Conservation (phyloP, 139 green algal species). For the Mesotaenium endlicherianum region DNA sequence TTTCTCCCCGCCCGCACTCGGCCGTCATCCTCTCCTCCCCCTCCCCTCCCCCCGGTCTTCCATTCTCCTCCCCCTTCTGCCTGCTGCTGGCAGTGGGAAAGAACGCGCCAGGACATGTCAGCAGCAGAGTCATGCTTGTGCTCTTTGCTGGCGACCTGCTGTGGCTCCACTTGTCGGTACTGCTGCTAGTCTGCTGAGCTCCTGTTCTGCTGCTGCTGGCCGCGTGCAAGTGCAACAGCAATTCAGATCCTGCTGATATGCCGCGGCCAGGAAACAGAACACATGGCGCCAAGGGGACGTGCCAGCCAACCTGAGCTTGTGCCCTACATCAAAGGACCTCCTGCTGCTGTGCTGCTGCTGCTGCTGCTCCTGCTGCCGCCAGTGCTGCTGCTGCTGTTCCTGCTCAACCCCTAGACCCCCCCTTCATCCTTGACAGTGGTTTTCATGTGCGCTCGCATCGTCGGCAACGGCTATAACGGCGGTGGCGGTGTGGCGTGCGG, state of each 20-base stretch:
- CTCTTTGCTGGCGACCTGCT: too few species aligned
- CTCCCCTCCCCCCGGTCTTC: constrained; percentile 34
- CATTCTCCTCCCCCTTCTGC: not conserved
- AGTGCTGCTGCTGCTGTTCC: not conserved
- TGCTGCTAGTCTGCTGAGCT: not conserved
- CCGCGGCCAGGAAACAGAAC: too few species aligned
- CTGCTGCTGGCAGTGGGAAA: not conserved
- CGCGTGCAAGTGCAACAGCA: not conserved
- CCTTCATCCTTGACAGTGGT: not conserved
- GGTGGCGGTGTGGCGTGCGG: not conserved
- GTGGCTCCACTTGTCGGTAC: too few species aligned
- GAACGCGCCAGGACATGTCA: not conserved
- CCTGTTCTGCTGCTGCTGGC: not conserved
- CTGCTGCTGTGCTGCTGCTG: not conserved
- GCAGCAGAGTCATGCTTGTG: too few species aligned
- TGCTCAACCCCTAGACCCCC: not conserved
- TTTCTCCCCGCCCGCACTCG: not conserved
- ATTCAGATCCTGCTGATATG: not conserved
- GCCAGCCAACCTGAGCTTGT: not conserved
- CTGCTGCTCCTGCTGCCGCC: too few species aligned
- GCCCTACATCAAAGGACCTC: not conserved
- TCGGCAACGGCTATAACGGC: too few species aligned
- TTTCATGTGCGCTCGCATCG: too few species aligned
- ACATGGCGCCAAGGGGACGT: too few species aligned
- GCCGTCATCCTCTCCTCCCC: constrained; percentile 71